Evolutionary conservation across 768 basidiomycete genomes (phyloP), one percentile per base, ranked within the genome.

Genomic region (Leccinum aurantiacum): DNA sequence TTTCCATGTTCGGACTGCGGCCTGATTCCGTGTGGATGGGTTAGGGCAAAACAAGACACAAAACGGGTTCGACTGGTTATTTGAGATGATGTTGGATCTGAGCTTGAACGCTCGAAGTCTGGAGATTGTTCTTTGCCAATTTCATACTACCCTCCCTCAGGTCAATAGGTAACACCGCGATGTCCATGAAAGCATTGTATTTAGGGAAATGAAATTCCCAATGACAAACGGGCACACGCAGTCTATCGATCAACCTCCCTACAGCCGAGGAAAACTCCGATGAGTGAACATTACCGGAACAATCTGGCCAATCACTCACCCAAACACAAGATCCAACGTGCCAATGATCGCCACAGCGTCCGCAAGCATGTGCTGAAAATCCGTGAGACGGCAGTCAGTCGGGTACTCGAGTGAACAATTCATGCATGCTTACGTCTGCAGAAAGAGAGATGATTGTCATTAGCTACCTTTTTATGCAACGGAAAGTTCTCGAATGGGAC

Each of bases 321-420:
- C 95, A 71, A 97, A 96, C 71, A 97, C 95, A 63, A 96, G 84
- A 80, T 97, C 93, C 95, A 97, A 95, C 50, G 96, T 98, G 67
- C 97, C 97, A 72, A 98, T 97, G 72, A 99, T 90, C 52, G 96
- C 88, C 53, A 99, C 96, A 47, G 90, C 95, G 69, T 98, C 96
- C 6, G 94, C 93, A 60, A 97, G 80, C 85, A 90, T 89, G 76
- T 93, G 92, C 88, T 93, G 22, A 44, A 73, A 48, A 68, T 87
- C 0, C 72, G 48, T 67, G 57, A 55, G n/a, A 17, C 35, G 62
- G 3, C 27, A 54, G 66, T 68, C 33, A 70, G 58, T 64, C 9
- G 11, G n/a, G 58, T 54, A 33, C 54, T 14, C 27, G 24, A 25
- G 13, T 4, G n/a, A 17, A 57, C 25, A 24, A n/a, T 14, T 13